Percentiles rank a stretch among this genome's conserved stretches.
These are phyloP conservation scores for Lagenidium sp. DNA, from an alignment of 352 stramenopile species.

Conservation along the genomic window DNA sequence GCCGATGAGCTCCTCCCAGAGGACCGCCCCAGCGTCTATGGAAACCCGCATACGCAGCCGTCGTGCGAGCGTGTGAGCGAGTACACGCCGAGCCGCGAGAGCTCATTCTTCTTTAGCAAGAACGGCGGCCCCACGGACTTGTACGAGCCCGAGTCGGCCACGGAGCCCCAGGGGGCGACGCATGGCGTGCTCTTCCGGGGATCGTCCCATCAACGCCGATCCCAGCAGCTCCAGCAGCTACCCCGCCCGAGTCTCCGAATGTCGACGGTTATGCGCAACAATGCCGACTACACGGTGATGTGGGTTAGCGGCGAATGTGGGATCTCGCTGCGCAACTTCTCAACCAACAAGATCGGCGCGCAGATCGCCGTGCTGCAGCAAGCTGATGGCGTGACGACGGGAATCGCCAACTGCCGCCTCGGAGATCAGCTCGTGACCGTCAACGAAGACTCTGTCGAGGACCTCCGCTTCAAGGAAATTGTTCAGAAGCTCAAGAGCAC, in stretches of 20 bases:
- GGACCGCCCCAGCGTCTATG: conserved; percentile 3
- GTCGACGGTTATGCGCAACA: conserved; percentile 4
- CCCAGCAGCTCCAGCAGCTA: conserved; percentile 4
- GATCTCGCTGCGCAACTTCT: conserved; percentile 81
- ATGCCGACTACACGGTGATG: conserved; percentile 56
- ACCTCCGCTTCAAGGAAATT: conserved; percentile 56
- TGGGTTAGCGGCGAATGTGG: conserved; percentile 78
- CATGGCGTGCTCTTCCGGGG: conserved; percentile 2
- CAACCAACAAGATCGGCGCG: conserved; percentile 57
- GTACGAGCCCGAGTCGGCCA: background rate
- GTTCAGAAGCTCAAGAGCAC: conserved; percentile 70
- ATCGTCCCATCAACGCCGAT: conserved; percentile 2
- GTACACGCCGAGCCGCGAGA: background rate
- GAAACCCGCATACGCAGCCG: background rate
- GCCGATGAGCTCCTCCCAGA: conserved; percentile 2
- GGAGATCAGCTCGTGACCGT: conserved; percentile 68
- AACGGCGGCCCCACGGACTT: background rate
- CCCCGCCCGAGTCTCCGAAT: conserved; percentile 7
- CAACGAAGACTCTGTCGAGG: conserved; percentile 59
- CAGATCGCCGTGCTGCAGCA: conserved; percentile 79
- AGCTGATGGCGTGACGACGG: conserved; percentile 62
- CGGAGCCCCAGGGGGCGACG: background rate
- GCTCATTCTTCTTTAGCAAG: background rate
- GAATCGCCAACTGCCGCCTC: conserved; percentile 66
- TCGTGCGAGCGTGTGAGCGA: background rate